Conservation (phyloP, 352 stramenopile species). For the Thalassiosira exigua region DNA sequence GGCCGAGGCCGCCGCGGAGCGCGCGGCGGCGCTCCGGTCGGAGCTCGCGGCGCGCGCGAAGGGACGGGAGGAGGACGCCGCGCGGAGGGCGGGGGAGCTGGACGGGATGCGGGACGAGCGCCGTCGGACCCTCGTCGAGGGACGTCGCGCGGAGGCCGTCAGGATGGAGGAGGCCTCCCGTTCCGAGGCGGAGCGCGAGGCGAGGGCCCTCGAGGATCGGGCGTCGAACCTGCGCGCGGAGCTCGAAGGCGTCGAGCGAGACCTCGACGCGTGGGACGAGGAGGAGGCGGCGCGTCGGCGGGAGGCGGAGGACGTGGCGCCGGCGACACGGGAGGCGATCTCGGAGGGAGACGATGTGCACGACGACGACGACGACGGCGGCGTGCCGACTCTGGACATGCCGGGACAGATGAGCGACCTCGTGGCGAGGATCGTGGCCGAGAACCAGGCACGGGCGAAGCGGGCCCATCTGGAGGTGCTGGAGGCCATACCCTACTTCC, state of each 20-base stretch:
- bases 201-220: constrained; percentile 19
- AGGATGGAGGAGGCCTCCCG: constrained; percentile 31
- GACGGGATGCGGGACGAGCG: not conserved
- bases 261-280: constrained; percentile 16
- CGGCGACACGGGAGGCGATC: not conserved
- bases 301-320: not conserved
- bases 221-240: constrained; percentile 20
- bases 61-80: constrained; percentile 23
- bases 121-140: constrained; percentile 20
- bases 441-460: constrained; percentile 69
- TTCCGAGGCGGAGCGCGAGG: constrained; percentile 22
- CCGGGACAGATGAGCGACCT: constrained; percentile 51
- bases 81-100: constrained; percentile 14
- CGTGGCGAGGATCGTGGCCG: constrained; percentile 58
- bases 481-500: constrained; percentile 50
- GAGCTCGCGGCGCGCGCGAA: constrained; percentile 3
- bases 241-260: constrained; percentile 32
- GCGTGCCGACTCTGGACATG: constrained; percentile 31
- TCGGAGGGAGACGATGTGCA: constrained; percentile 15
- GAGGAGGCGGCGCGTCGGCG: constrained; percentile 1
- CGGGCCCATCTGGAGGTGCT: constrained; percentile 66
- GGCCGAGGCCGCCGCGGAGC: constrained; percentile 22
- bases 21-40: constrained; percentile 7
- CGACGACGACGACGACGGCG: constrained; percentile 12
- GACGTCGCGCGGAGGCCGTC: not conserved